Evolutionary conservation across 2,329 filamentous ascomycete genomes (phyloP).

Genomic region (Stagonosporopsis rhizophila): DNA sequence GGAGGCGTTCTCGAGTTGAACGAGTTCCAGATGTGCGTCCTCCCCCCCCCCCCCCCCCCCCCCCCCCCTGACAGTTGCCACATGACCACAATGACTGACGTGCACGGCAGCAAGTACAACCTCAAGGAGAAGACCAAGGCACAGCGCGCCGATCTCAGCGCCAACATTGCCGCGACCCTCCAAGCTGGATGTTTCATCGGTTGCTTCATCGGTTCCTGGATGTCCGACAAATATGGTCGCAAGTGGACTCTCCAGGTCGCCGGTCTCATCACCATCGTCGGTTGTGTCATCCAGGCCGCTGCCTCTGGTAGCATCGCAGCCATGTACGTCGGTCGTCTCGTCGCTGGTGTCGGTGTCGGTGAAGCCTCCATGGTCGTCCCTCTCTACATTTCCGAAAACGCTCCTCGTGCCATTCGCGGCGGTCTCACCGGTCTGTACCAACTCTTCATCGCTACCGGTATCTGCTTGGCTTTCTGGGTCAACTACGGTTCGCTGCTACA

Average conservation of each 20-base stretch:
- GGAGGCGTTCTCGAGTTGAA: slow-evolving; percentile 70
- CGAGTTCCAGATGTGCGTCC: slow-evolving; percentile 62
- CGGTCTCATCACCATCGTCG: slow-evolving; percentile 65
- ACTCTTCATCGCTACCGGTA: slow-evolving; percentile 62
- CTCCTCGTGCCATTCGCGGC: slow-evolving; percentile 65
- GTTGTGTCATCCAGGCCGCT: slow-evolving; percentile 69
- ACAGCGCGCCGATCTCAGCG: slow-evolving; percentile 62
- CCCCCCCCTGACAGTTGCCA: neutral
- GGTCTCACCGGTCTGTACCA: slow-evolving; percentile 68
- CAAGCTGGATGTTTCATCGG: slow-evolving; percentile 73
- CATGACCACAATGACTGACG: neutral
- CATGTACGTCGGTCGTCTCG: slow-evolving; percentile 70
- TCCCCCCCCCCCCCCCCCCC: no score
- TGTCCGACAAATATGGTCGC: slow-evolving; percentile 64
- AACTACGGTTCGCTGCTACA: slow-evolving; percentile 61
- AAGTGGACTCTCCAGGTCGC: slow-evolving; percentile 62
- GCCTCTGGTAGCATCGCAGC: slow-evolving; percentile 66
- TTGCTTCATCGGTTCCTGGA: slow-evolving; percentile 64
- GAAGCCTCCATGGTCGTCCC: slow-evolving; percentile 65
- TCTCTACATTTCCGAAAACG: slow-evolving; percentile 67
- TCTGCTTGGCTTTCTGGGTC: slow-evolving; percentile 62
- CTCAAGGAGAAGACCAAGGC: slow-evolving; percentile 52
- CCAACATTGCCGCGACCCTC: slow-evolving; percentile 75
- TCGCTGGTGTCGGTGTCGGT: slow-evolving; percentile 62
- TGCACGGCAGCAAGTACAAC: slow-evolving; percentile 58